Evolutionary conservation across 2,329 filamentous ascomycete species (phyloP), one percentile per base, ranked within the genome.

Genomic region (Diaporthe citriasiana): DNA sequence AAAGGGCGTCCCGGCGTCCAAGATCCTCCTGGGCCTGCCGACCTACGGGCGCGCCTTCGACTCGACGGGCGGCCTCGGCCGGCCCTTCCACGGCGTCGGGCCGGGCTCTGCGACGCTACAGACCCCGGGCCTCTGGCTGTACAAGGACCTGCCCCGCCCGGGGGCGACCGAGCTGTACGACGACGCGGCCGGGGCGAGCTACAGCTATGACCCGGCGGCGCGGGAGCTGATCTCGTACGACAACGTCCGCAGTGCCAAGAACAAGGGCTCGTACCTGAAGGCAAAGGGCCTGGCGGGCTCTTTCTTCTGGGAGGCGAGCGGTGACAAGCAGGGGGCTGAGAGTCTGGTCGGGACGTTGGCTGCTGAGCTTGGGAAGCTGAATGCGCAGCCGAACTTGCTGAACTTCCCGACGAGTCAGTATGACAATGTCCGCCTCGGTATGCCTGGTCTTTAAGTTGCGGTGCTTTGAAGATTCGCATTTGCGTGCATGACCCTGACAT

Each of bases 221-320:
- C 85, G 86, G 66, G 90, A 91, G 78, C 89, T 97, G 84, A 85
- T 97, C 68, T 90, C 89, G 33, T 97, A 94, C 78, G 92, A 93
- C 78, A 93, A 88, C 5, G 85, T 89, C 0, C 81, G 83, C 42
- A 90, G 92, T 76, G 89, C 89, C 0, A 81, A 80, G 38, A 80
- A 84, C 76, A 97, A 97, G 85, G 89, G 89, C 0, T 80, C 85
- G 12, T 97, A 92, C 79, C 87, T 97, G 76, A 84, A 85, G 77
- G 78, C 84, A 30, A 85, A 86, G 70, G 85, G 88, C 0, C 87
- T 97, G 1, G 94, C 93, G 1, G 94, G 94, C 17, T 92, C 90
- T 0, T 94, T 97, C 86, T 97, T 93, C 89, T 97, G 94, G 94
- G 94, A 97, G 82, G 92, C 90, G 13, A 93, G 90, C 77, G 92